phyloP scores from a whole-genome alignment of 2,329 filamentous ascomycete species.

The Hypoxylon sp. region DNA sequence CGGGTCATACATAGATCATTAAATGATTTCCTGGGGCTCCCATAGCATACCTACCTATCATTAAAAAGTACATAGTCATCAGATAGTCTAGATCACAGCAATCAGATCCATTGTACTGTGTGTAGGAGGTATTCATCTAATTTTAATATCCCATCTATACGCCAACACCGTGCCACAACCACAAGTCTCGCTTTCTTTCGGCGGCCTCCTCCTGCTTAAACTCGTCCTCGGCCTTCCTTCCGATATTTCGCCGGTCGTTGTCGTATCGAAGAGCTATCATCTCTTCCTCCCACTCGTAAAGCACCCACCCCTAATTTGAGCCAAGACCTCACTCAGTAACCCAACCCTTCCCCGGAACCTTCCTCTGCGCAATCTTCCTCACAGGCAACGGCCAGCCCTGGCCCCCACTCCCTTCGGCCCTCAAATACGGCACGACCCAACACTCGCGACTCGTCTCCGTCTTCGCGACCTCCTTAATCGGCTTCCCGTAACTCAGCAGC shows the following conservation, averaged over 20 bases:
- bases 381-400: slow-evolving; percentile 88
- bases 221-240: slow-evolving; percentile 85
- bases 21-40: background rate
- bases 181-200: slow-evolving; percentile 66
- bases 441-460: slow-evolving; percentile 75
- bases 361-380: slow-evolving; percentile 86
- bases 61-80: background rate
- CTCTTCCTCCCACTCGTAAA: slow-evolving; percentile 86
- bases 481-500: slow-evolving; percentile 87
- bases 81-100: background rate
- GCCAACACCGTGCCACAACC: background rate
- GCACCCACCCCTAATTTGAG: background rate
- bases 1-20: background rate
- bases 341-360: slow-evolving; percentile 81
- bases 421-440: slow-evolving; percentile 84
- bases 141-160: background rate
- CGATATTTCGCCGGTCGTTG: slow-evolving; percentile 84
- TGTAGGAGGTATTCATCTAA: background rate
- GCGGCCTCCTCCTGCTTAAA: slow-evolving; percentile 76
- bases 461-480: slow-evolving; percentile 82
- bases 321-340: slow-evolving; percentile 73
- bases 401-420: slow-evolving; percentile 75
- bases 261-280: slow-evolving; percentile 83
- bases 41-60: background rate
- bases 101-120: background rate